Percentiles rank a stretch among this genome's conserved stretches.
Evolutionary conservation across 1,284 basidiomycete genomes (phyloP).

Genomic region (Trametes polyzona): DNA sequence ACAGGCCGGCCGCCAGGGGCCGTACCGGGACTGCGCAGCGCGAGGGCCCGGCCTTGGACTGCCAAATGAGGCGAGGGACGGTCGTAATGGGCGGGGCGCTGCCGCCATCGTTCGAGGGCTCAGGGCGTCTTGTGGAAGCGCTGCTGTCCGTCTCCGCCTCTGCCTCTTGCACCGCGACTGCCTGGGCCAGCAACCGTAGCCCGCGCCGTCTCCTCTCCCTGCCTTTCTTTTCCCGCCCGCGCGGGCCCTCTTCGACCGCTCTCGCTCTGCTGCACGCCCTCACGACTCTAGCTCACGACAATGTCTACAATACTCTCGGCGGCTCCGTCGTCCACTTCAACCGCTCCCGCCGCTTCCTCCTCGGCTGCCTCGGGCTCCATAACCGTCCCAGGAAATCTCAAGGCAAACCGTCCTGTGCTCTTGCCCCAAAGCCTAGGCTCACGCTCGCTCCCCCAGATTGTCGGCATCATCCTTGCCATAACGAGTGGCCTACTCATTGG

Average conservation of each 20-base stretch:
- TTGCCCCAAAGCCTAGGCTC: constrained; percentile 8
- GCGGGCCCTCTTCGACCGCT: constrained; percentile 9
- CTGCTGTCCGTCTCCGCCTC: too few species aligned
- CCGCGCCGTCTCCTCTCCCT: constrained; percentile 7
- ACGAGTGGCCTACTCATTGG: constrained; percentile 90
- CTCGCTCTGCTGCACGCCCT: constrained; percentile 16
- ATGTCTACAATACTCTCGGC: constrained; percentile 42
- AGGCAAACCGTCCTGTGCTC: constrained; percentile 36
- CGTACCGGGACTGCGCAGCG: constrained; percentile 1
- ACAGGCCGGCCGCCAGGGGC: background rate
- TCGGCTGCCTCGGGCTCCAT: constrained; percentile 42
- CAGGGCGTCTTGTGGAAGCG: background rate
- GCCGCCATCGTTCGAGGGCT: background rate
- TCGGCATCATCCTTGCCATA: constrained; percentile 84
- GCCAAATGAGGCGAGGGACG: constrained; percentile 5
- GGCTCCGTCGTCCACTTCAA: constrained; percentile 38
- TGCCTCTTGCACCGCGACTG: too few species aligned
- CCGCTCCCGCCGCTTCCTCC: constrained; percentile 39
- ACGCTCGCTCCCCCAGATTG: constrained; percentile 47
- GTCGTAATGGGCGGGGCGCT: background rate
- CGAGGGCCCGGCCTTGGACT: background rate
- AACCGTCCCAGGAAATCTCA: constrained; percentile 41
- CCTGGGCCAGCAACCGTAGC: constrained; percentile 1
- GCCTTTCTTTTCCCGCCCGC: constrained; percentile 7
- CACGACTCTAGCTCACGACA: constrained; percentile 26